A percentile compares a stretch with the other conserved stretches of the same genome.
These are phyloP conservation scores for Luffa aegyptiaca DNA, from an alignment of 306 rosid species.

Conservation along the genomic window DNA sequence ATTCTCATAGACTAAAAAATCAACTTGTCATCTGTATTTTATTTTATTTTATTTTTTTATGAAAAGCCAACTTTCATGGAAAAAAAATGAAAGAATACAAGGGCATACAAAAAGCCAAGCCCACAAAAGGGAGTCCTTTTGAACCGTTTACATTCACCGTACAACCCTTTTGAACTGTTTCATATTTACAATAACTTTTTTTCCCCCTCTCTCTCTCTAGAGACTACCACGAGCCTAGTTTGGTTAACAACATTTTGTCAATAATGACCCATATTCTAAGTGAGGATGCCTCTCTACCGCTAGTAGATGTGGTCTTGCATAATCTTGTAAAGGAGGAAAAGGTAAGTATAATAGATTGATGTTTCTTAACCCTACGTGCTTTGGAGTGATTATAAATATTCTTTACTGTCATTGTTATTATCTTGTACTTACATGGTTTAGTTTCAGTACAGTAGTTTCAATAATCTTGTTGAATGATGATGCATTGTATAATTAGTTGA, in stretches of 20 bases:
- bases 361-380: neutral
- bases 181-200: neutral
- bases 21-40: neutral
- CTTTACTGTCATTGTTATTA: neutral
- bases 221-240: conserved; percentile 53
- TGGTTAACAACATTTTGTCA: conserved; percentile 52
- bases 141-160: neutral
- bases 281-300: conserved; percentile 59
- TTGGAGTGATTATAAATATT: neutral
- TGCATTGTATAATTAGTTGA: neutral
- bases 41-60: neutral
- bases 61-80: too few relatives aligned
- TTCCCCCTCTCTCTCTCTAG: conserved; percentile 14
- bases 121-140: too few relatives aligned
- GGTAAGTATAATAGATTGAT: conserved; percentile 23
- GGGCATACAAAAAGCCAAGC: too few relatives aligned
- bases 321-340: conserved; percentile 59
- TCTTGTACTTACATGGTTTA: neutral
- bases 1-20: neutral
- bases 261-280: conserved; percentile 42
- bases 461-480: neutral
- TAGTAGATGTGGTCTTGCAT: conserved; percentile 59
- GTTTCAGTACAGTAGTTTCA: neutral
- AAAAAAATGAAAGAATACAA: too few relatives aligned
- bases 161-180: neutral